phyloP scores from a whole-genome alignment of 208 protist genomes.

The Leishmania amazonensis region DNA sequence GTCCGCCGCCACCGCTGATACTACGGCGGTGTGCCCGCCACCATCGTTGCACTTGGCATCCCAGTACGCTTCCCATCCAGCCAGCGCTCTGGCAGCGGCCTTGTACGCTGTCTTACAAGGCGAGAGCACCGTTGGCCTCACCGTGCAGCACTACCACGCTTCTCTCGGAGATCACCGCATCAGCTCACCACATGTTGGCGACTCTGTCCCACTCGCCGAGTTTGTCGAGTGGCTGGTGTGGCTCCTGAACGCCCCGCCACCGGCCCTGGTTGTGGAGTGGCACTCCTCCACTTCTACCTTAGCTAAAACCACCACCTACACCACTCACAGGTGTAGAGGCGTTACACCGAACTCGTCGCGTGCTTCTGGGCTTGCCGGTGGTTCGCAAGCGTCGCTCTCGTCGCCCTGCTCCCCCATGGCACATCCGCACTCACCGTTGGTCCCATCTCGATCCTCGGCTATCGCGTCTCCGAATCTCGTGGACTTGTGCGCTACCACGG shows the following conservation, averaged over 20 bases:
- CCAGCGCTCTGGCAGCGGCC: constrained; percentile 12
- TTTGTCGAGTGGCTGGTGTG: constrained; percentile 55
- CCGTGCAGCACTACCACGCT: not conserved
- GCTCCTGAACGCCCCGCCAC: constrained; percentile 44
- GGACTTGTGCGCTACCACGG: not conserved
- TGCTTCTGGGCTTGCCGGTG: not conserved
- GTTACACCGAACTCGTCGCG: not conserved
- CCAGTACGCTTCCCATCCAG: constrained; percentile 6
- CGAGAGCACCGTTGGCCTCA: not conserved
- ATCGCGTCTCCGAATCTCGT: not conserved
- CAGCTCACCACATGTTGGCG: constrained; percentile 2
- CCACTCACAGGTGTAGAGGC: not conserved
- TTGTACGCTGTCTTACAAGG: constrained; percentile 30
- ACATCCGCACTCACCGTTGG: constrained; percentile 1
- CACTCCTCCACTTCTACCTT: constrained; percentile 19
- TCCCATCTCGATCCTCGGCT: not conserved
- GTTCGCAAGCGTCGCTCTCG: not conserved
- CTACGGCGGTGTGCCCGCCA: constrained; percentile 22
- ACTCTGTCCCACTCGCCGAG: constrained; percentile 30
- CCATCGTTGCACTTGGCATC: constrained; percentile 7
- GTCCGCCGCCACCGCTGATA: constrained; percentile 4
- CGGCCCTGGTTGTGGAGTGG: constrained; percentile 62
- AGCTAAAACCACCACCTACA: not conserved
- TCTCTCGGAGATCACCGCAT: not conserved
- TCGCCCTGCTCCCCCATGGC: not conserved